phyloP scores from a whole-genome alignment of 1,139 yeast species.

The Suhomyces chickasaworum region DNA sequence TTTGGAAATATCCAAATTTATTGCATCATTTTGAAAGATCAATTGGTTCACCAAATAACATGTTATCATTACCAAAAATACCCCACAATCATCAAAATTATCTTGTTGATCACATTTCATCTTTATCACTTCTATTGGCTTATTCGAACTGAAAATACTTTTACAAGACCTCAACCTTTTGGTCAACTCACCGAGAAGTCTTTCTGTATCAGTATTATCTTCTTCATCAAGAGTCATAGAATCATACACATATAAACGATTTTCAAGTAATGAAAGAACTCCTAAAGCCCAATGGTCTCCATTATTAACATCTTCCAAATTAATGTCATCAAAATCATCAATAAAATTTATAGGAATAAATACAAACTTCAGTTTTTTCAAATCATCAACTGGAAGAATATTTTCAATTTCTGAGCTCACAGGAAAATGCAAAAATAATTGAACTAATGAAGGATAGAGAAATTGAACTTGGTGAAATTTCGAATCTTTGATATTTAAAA shows the following conservation, averaged over 20 bases:
- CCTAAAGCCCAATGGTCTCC: slow-evolving; percentile 53
- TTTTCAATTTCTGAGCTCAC: slow-evolving; percentile 27
- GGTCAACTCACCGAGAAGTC: slow-evolving; percentile 26
- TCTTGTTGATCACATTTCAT: slow-evolving; percentile 46
- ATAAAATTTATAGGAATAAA: slow-evolving; percentile 46
- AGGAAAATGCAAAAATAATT: slow-evolving; percentile 43
- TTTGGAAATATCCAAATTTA: slow-evolving; percentile 30
- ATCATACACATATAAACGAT: slow-evolving; percentile 39
- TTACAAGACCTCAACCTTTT: slow-evolving; percentile 28
- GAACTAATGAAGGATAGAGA: slow-evolving; percentile 43
- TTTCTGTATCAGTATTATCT: slow-evolving; percentile 19
- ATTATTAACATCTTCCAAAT: slow-evolving; percentile 34
- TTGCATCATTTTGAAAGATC: slow-evolving; percentile 10
- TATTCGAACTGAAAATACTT: slow-evolving; percentile 20
- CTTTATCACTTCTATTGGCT: slow-evolving; percentile 26
- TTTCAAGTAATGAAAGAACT: slow-evolving; percentile 34
- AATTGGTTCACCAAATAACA: slow-evolving; percentile 31
- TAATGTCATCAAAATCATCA: slow-evolving; percentile 31
- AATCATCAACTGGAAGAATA: slow-evolving; percentile 36
- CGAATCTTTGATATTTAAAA: slow-evolving; percentile 10
- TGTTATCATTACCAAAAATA: slow-evolving; percentile 44
- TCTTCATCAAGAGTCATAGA: slow-evolving; percentile 35
- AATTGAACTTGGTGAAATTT: slow-evolving; percentile 33
- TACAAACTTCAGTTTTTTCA: slow-evolving; percentile 35
- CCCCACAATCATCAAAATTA: slow-evolving; percentile 52